phyloP scores from a whole-genome alignment of 2,329 filamentous ascomycete species.

The Fusarium musae region DNA sequence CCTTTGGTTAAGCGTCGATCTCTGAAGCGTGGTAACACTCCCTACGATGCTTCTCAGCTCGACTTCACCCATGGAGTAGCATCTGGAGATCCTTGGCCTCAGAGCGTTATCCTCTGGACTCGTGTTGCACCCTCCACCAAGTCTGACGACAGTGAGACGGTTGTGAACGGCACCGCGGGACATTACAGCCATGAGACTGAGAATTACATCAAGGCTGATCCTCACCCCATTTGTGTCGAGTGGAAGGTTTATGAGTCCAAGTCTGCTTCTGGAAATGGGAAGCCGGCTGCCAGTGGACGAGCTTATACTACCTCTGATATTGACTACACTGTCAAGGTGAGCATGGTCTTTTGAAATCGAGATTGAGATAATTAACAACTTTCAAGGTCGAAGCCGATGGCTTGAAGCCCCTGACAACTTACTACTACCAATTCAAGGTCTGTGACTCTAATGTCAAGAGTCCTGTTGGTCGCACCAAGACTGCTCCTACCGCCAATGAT shows the following conservation, averaged over 20 bases:
- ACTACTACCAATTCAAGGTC: conserved; percentile 76
- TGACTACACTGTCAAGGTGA: conserved; percentile 78
- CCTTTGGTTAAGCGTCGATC: conserved; percentile 42
- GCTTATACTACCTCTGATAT: conserved; percentile 78
- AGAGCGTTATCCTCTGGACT: conserved; percentile 68
- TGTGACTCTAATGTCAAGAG: conserved; percentile 71
- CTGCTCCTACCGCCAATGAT: conserved; percentile 67
- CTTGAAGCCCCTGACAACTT: conserved; percentile 71
- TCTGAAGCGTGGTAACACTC: conserved; percentile 15
- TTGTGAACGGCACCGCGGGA: conserved; percentile 52
- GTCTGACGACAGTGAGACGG: conserved; percentile 56
- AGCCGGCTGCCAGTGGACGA: conserved; percentile 65
- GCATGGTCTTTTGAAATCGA: rapidly evolving
- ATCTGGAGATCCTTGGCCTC: conserved; percentile 62
- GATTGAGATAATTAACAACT: neutral
- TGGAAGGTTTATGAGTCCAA: conserved; percentile 65
- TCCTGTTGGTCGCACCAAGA: conserved; percentile 76
- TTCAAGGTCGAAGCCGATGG: conserved; percentile 70
- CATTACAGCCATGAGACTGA: conserved; percentile 61
- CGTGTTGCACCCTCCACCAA: conserved; percentile 57
- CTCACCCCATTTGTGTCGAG: conserved; percentile 71
- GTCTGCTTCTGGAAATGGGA: conserved; percentile 47
- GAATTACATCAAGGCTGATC: conserved; percentile 48
- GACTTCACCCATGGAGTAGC: conserved; percentile 73
- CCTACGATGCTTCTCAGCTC: conserved; percentile 48